These are phyloP conservation scores for Sphagnum magellanicum DNA, from an alignment of 228 moss, liverwort and hornwort species.

Conservation along the genomic window DNA sequence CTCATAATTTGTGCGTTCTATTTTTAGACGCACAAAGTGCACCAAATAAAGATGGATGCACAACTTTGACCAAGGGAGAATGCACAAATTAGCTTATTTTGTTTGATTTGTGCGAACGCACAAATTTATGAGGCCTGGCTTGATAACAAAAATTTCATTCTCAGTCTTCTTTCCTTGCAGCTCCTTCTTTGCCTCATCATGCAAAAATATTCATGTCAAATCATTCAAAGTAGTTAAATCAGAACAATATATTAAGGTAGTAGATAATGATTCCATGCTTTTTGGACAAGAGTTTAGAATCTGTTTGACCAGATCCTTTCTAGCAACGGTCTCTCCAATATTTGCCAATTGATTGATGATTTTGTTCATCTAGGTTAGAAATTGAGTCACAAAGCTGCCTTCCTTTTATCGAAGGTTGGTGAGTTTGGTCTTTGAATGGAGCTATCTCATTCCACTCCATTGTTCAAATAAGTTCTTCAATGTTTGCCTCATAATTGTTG, in stretches of 20 bases:
- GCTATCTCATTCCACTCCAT: not conserved
- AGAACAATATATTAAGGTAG: not conserved
- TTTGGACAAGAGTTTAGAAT: not conserved
- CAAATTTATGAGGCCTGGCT: too few species aligned
- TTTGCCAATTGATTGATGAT: not conserved
- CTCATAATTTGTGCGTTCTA: too few species aligned
- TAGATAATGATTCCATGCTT: not conserved
- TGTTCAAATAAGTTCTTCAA: not conserved
- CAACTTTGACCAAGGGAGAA: too few species aligned
- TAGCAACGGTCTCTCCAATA: not conserved
- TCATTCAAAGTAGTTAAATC: not conserved
- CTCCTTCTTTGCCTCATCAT: not conserved
- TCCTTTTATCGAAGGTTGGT: too few species aligned
- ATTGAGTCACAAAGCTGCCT: too few species aligned
- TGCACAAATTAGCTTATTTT: too few species aligned
- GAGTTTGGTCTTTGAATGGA: not conserved
- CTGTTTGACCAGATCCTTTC: not conserved
- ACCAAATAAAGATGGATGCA: too few species aligned
- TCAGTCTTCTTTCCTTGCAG: not conserved
- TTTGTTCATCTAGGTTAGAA: not conserved
- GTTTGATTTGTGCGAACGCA: too few species aligned
- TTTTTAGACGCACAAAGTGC: too few species aligned
- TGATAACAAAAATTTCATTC: not conserved
- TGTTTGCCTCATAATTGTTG: not conserved
- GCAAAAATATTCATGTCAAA: not conserved